Percentiles rank a stretch among this genome's conserved stretches.
Conservation (phyloP, 805 yeast genomes). For the Candida broadrunensis region DNA sequence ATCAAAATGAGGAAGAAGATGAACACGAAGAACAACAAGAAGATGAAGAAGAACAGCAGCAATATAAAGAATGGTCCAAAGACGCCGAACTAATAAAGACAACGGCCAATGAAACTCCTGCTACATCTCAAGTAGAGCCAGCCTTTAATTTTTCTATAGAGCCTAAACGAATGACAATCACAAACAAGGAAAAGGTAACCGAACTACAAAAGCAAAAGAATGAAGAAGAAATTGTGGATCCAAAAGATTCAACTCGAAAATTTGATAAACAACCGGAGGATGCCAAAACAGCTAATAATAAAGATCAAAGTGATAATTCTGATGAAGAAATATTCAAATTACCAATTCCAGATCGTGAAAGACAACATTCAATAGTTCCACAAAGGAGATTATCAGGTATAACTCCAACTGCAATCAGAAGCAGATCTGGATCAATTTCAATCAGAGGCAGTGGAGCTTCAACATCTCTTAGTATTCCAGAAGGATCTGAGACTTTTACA, state of each 20-base stretch:
- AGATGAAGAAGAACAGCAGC: conserved; percentile 7
- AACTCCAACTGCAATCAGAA: conserved; percentile 18
- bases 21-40: conserved; percentile 8
- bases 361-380: conserved; percentile 26
- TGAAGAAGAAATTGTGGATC: conserved; percentile 3
- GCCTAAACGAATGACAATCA: background rate
- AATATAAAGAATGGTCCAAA: conserved; percentile 8
- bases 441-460: conserved; percentile 13
- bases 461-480: conserved; percentile 7
- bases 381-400: conserved; percentile 39
- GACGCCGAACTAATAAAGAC: background rate
- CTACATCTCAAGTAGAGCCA: conserved; percentile 1
- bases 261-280: background rate
- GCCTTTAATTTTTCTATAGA: background rate
- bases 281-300: conserved; percentile 7
- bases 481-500: conserved; percentile 8
- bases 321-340: conserved; percentile 31
- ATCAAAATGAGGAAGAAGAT: background rate
- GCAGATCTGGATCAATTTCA: conserved; percentile 29
- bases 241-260: conserved; percentile 1
- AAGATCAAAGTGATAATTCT: conserved; percentile 18
- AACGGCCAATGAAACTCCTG: background rate
- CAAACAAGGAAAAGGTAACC: background rate
- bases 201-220: background rate
- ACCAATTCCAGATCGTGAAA: conserved; percentile 17